Percentiles rank a stretch among this genome's conserved stretches.
Conservation (phyloP, 1,284 basidiomycete species). For the Sphaerobolus stellatus region DNA sequence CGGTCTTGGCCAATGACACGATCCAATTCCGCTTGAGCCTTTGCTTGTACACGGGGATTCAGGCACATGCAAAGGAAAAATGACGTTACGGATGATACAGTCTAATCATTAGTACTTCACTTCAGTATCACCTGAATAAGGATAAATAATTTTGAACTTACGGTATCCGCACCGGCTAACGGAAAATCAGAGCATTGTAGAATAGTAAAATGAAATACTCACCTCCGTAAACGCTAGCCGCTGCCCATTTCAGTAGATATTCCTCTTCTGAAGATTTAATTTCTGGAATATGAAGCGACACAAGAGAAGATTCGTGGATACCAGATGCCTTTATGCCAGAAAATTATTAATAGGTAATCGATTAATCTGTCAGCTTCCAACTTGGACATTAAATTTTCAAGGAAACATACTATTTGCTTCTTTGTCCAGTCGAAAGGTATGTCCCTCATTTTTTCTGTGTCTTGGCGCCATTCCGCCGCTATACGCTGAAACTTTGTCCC, state of each 20-base stretch:
- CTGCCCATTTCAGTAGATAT: background rate
- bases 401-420: background rate
- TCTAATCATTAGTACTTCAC: background rate
- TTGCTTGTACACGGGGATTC: conserved; percentile 19
- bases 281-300: background rate
- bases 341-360: too few species aligned
- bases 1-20: conserved; percentile 16
- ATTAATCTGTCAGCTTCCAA: too few species aligned
- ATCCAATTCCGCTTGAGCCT: conserved; percentile 25
- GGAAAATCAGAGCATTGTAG: background rate
- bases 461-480: background rate
- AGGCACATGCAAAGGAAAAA: conserved; percentile 28
- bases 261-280: background rate
- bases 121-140: background rate
- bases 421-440: background rate
- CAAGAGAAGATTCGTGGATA: background rate
- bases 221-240: background rate
- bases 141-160: background rate
- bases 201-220: background rate
- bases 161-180: background rate
- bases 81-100: conserved; percentile 14
- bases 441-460: background rate
- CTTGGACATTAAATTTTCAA: background rate
- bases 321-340: background rate
- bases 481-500: background rate